Evolutionary conservation across 179 eudicot genomes (phyloP).

Genomic region (Patellifolia procumbens): DNA sequence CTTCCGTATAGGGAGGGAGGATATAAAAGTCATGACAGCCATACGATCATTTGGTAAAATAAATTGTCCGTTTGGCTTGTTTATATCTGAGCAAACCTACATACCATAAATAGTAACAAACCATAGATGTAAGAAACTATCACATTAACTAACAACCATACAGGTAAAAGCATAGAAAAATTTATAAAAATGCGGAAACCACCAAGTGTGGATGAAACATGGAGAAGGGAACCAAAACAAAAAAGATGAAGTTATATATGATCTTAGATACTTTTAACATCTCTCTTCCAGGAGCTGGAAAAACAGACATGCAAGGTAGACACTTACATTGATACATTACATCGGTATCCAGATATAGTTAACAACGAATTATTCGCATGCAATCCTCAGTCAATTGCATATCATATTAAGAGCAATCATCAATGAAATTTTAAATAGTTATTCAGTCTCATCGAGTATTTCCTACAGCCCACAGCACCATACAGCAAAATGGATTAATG

Average conservation of each 20-base stretch:
- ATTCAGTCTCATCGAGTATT: background rate
- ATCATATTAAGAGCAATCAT: background rate
- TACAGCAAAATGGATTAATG: background rate
- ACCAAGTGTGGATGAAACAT: background rate
- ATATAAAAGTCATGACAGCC: slow-evolving; percentile 90
- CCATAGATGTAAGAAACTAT: background rate
- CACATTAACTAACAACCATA: background rate
- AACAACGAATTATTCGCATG: background rate
- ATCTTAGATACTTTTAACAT: no score
- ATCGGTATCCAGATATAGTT: no score
- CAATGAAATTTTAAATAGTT: background rate
- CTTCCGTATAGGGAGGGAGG: slow-evolving; percentile 93
- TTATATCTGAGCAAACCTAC: slow-evolving; percentile 96
- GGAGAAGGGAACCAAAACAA: background rate
- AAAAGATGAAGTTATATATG: no score
- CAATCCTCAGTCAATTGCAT: background rate
- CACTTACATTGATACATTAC: no score
- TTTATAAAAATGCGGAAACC: background rate
- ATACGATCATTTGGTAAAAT: slow-evolving; percentile 75
- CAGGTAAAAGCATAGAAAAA: slow-evolving; percentile 23
- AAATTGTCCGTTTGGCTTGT: slow-evolving; percentile 96
- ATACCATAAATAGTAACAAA: slow-evolving; percentile 24
- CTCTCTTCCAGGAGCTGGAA: no score
- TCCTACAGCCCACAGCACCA: background rate
- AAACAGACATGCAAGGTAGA: no score